Evolutionary conservation across 1,284 basidiomycete species (phyloP).

Genomic region (Apiotrichum montevideense): DNA sequence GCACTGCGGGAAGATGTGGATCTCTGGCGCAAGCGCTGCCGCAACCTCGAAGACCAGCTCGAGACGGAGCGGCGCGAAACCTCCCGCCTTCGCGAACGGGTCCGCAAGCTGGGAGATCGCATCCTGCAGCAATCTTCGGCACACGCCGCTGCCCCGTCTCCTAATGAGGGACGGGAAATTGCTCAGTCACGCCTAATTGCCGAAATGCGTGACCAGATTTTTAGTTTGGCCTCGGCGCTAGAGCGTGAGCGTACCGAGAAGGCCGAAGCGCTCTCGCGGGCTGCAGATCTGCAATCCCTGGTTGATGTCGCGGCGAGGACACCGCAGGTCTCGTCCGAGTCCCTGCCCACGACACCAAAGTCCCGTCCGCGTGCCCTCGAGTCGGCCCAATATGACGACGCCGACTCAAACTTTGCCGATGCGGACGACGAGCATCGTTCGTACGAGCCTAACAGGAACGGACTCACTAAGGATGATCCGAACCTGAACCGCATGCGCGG

Average conservation of each 20-base stretch:
- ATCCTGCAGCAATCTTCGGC: slow-evolving; percentile 27
- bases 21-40: slow-evolving; percentile 35
- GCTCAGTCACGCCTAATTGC: slow-evolving; percentile 25
- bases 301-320: slow-evolving; percentile 12
- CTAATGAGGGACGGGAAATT: slow-evolving; percentile 8
- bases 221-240: slow-evolving; percentile 28
- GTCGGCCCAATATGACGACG: background rate
- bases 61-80: slow-evolving; percentile 34
- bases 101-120: slow-evolving; percentile 35
- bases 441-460: background rate
- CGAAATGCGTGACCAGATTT: slow-evolving; percentile 39
- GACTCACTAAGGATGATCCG: slow-evolving; percentile 20
- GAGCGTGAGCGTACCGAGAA: slow-evolving; percentile 36
- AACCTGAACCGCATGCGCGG: slow-evolving; percentile 28
- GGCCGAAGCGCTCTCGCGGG: slow-evolving; percentile 14
- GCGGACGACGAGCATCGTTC: background rate
- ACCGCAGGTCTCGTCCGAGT: slow-evolving; percentile 10
- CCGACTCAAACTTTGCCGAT: slow-evolving; percentile 12
- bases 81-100: slow-evolving; percentile 29
- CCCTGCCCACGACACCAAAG: slow-evolving; percentile 16
- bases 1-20: slow-evolving; percentile 39
- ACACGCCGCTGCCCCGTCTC: slow-evolving; percentile 2
- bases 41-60: slow-evolving; percentile 30
- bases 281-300: slow-evolving; percentile 18
- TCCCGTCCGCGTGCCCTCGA: slow-evolving; percentile 10